Percentiles rank a stretch among this genome's conserved stretches.
phyloP scores from a whole-genome alignment of 2,329 filamentous ascomycete species.

The Aspergillus latus region DNA sequence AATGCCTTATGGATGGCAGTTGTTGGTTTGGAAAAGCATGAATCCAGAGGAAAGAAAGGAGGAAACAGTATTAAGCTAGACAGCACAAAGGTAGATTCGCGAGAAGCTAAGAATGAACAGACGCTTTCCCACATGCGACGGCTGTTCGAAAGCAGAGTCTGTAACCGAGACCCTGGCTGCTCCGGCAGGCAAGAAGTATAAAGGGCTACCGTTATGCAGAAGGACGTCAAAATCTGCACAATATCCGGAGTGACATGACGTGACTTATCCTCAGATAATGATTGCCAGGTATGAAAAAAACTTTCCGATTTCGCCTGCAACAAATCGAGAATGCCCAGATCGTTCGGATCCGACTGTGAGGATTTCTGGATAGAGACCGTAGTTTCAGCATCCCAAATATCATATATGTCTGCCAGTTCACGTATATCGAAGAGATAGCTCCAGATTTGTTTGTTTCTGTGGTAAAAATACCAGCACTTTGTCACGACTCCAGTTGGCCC shows the following conservation, averaged over 20 bases:
- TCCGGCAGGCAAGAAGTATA: slow-evolving; percentile 38
- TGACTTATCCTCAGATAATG: slow-evolving; percentile 42
- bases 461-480: slow-evolving; percentile 43
- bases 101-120: slow-evolving; percentile 32
- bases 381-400: slow-evolving; percentile 29
- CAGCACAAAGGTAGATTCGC: slow-evolving; percentile 31
- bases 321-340: slow-evolving; percentile 46
- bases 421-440: slow-evolving; percentile 51
- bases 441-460: slow-evolving; percentile 43
- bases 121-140: slow-evolving; percentile 36
- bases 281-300: slow-evolving; percentile 47
- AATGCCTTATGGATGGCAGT: slow-evolving; percentile 27
- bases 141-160: slow-evolving; percentile 30
- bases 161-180: slow-evolving; percentile 30
- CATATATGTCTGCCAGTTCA: slow-evolving; percentile 17
- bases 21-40: slow-evolving; percentile 18
- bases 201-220: slow-evolving; percentile 46
- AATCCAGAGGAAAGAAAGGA: slow-evolving; percentile 31
- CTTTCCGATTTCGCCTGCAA: slow-evolving; percentile 48
- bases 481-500: slow-evolving; percentile 33
- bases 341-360: slow-evolving; percentile 34
- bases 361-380: slow-evolving; percentile 25
- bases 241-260: slow-evolving; percentile 51
- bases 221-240: slow-evolving; percentile 50
- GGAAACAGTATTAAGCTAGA: slow-evolving; percentile 36